Evolutionary conservation across 768 basidiomycete genomes (phyloP).

Genomic region (Lactarius hatsudake): DNA sequence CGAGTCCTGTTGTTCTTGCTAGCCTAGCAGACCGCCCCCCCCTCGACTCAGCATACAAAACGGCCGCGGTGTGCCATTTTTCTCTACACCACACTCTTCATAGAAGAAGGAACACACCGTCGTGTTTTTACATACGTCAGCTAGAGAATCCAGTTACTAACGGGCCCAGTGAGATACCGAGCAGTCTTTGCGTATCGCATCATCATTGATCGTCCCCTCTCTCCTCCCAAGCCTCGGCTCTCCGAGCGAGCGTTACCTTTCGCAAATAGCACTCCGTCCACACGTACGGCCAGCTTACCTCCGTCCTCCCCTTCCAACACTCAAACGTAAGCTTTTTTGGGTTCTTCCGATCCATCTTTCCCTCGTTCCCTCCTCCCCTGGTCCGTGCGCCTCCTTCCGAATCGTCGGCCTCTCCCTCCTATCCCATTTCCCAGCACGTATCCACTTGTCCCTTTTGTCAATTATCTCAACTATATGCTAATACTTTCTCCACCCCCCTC

Average conservation of each 20-base stretch:
- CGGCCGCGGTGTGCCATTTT: not conserved
- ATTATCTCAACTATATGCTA: constrained; percentile 18
- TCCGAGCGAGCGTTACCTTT: constrained; percentile 24
- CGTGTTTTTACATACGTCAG: constrained; percentile 16
- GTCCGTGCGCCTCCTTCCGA: constrained; percentile 22
- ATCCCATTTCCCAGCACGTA: constrained; percentile 13
- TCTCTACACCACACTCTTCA: not conserved
- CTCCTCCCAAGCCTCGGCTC: constrained; percentile 27
- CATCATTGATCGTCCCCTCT: constrained; percentile 29
- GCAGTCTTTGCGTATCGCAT: constrained; percentile 25
- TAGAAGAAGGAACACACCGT: constrained; percentile 10
- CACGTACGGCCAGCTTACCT: constrained; percentile 22
- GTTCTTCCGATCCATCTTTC: constrained; percentile 24
- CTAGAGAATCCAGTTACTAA: not conserved
- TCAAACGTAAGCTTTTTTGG: constrained; percentile 28
- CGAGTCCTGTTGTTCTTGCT: constrained; percentile 24
- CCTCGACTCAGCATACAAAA: constrained; percentile 11
- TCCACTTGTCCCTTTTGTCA: constrained; percentile 15
- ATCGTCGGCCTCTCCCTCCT: constrained; percentile 13
- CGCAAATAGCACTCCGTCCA: constrained; percentile 21
- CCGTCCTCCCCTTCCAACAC: constrained; percentile 8
- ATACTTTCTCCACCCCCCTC: constrained; percentile 6
- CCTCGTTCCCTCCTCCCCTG: constrained; percentile 16
- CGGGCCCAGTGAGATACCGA: constrained; percentile 20
- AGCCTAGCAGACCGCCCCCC: constrained; percentile 18